Evolutionary conservation across 345 rosid species (phyloP).

Genomic region (Iberis pinnata): DNA sequence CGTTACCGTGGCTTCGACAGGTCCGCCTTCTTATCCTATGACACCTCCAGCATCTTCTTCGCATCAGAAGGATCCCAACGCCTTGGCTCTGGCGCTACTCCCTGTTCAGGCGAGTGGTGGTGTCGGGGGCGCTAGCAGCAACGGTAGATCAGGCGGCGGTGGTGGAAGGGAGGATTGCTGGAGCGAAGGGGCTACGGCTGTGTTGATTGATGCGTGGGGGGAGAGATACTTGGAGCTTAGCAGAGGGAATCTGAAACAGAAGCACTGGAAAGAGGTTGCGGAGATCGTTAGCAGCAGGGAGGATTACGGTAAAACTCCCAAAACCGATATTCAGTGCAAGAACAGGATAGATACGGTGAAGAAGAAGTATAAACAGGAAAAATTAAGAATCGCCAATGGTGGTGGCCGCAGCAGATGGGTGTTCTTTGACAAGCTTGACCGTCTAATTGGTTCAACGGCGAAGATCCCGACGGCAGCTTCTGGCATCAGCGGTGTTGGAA

Average conservation of each 20-base stretch:
- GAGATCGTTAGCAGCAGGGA: slow-evolving; percentile 73
- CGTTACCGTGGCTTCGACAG: slow-evolving; percentile 39
- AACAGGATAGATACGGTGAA: slow-evolving; percentile 91
- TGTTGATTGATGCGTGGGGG: slow-evolving; percentile 90
- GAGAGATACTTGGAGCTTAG: slow-evolving; percentile 83
- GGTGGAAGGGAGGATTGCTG: slow-evolving; percentile 92
- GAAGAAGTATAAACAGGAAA: slow-evolving; percentile 91
- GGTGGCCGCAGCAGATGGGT: slow-evolving; percentile 65
- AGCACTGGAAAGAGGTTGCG: slow-evolving; percentile 96
- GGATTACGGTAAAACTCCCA: slow-evolving; percentile 55
- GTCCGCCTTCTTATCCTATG: slow-evolving; percentile 33
- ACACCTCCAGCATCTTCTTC: slow-evolving; percentile 25
- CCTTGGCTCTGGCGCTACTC: slow-evolving; percentile 37
- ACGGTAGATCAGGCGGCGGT: slow-evolving; percentile 38
- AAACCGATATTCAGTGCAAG: slow-evolving; percentile 93
- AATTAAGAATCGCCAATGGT: slow-evolving; percentile 46
- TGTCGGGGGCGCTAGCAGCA: slow-evolving; percentile 15
- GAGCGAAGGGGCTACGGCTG: slow-evolving; percentile 85
- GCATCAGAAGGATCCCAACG: slow-evolving; percentile 23
- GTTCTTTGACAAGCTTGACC: slow-evolving; percentile 62
- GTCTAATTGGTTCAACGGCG: slow-evolving; percentile 53
- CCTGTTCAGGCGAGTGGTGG: slow-evolving; percentile 34
- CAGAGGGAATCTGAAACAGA: slow-evolving; percentile 90
- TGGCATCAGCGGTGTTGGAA: slow-evolving; percentile 19
- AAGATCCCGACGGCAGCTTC: slow-evolving; percentile 27